Percentiles rank a stretch among this genome's conserved stretches.
phyloP scores from a whole-genome alignment of 108 stramenopile species.

The Cyclotella baltica region DNA sequence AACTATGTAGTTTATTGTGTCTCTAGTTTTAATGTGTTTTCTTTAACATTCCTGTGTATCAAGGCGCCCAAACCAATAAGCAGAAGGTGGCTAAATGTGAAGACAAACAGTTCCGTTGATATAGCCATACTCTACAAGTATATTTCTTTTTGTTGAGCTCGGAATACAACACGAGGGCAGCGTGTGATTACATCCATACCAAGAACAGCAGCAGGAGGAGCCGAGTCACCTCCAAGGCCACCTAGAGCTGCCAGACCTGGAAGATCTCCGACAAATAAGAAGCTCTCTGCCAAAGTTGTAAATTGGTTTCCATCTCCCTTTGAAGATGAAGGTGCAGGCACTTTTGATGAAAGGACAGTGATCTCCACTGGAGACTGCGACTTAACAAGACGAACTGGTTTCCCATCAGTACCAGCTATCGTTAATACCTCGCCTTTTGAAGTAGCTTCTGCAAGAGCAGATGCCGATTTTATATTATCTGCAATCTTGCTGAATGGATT shows the following conservation, averaged over 20 bases:
- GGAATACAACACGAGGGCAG: slow-evolving; percentile 63
- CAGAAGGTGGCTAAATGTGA: no score
- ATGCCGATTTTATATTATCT: slow-evolving; percentile 59
- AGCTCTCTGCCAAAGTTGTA: slow-evolving; percentile 31
- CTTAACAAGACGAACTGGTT: slow-evolving; percentile 59
- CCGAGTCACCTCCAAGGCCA: slow-evolving; percentile 65
- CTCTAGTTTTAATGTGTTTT: no score
- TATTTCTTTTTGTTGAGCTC: slow-evolving; percentile 65
- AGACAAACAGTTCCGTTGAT: no score
- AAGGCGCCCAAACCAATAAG: no score
- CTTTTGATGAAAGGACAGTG: slow-evolving; percentile 21
- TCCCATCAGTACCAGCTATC: slow-evolving; percentile 60
- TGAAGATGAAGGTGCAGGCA: slow-evolving; percentile 24
- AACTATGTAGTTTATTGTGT: no score
- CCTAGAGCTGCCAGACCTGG: slow-evolving; percentile 79
- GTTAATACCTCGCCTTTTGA: slow-evolving; percentile 63
- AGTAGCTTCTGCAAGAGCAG: slow-evolving; percentile 58
- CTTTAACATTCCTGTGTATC: no score
- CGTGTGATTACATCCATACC: slow-evolving; percentile 77
- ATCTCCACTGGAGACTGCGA: slow-evolving; percentile 35
- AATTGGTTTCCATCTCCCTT: slow-evolving; percentile 11
- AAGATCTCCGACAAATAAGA: slow-evolving; percentile 76
- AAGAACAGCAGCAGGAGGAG: slow-evolving; percentile 75
- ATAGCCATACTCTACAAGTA: slow-evolving; percentile 62
- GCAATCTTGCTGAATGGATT: slow-evolving; percentile 70